Conservation (phyloP, 805 yeast species). For the Isabelozyma rhagii region DNA sequence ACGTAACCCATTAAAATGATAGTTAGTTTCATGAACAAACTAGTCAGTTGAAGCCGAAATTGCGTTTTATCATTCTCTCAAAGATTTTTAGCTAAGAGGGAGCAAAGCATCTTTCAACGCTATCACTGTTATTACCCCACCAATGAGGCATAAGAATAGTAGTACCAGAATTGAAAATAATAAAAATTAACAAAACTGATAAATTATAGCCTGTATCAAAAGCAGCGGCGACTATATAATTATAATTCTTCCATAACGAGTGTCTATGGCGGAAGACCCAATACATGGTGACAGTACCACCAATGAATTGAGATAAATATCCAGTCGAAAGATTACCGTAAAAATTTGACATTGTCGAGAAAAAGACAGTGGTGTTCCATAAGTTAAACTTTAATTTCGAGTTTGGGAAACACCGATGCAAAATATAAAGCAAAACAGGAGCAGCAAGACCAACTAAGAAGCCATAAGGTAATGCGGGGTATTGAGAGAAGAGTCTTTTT, state of each 20-base stretch:
- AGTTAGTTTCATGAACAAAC: no score
- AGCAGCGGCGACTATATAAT: slow-evolving; percentile 47
- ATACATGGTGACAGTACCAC: slow-evolving; percentile 43
- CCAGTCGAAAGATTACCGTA: slow-evolving; percentile 48
- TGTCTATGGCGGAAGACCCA: slow-evolving; percentile 34
- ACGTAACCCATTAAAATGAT: no score
- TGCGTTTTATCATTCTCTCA: no score
- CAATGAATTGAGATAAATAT: slow-evolving; percentile 37
- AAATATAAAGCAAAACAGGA: slow-evolving; percentile 19
- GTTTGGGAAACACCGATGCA: slow-evolving; percentile 25
- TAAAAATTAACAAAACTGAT: slow-evolving; percentile 31
- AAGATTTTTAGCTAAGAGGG: background rate
- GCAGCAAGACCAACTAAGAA: slow-evolving; percentile 33
- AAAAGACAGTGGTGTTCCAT: slow-evolving; percentile 44
- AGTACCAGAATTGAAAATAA: slow-evolving; percentile 18
- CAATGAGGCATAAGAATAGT: slow-evolving; percentile 29
- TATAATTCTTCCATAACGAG: slow-evolving; percentile 34
- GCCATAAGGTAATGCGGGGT: slow-evolving; percentile 40
- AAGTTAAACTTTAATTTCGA: slow-evolving; percentile 16
- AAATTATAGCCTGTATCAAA: slow-evolving; percentile 45
- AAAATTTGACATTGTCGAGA: slow-evolving; percentile 40
- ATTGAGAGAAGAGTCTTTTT: slow-evolving; percentile 31
- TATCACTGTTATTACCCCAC: slow-evolving; percentile 43
- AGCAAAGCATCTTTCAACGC: slow-evolving; percentile 44
- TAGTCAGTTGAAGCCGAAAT: no score